Conservation (phyloP, 495 filamentous ascomycete genomes). For the Cryomyces minteri region DNA sequence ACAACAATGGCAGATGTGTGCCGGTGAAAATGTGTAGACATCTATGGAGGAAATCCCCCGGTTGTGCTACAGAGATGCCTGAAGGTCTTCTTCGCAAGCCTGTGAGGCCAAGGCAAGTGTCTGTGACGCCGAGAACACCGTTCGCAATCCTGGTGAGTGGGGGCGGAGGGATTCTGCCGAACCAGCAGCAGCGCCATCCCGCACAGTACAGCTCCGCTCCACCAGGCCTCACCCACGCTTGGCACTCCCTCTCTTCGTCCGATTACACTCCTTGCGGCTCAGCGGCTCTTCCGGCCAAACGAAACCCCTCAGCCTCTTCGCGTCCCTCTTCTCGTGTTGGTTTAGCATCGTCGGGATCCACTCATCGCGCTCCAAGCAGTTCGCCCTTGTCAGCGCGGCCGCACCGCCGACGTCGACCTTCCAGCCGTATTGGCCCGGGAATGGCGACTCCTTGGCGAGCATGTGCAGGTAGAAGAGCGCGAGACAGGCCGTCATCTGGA, state of each 20-base stretch:
- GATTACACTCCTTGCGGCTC: slow-evolving; percentile 30
- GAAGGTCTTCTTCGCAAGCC: too few relatives aligned
- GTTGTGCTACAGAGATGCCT: too few relatives aligned
- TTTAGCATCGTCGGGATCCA: slow-evolving; percentile 73
- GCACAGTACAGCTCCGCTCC: too few relatives aligned
- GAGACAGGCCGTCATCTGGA: slow-evolving; percentile 49
- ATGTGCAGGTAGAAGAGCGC: slow-evolving; percentile 66
- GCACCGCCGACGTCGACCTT: slow-evolving; percentile 67
- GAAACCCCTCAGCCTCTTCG: slow-evolving; percentile 70
- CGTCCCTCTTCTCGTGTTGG: slow-evolving; percentile 63
- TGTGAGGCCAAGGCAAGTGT: too few relatives aligned
- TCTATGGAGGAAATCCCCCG: too few relatives aligned
- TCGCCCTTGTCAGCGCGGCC: slow-evolving; percentile 53
- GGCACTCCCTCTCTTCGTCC: slow-evolving; percentile 9
- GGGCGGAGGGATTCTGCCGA: too few relatives aligned
- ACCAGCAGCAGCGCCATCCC: too few relatives aligned
- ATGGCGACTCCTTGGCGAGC: slow-evolving; percentile 57
- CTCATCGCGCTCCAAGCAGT: slow-evolving; percentile 47
- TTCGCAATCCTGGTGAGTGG: too few relatives aligned
- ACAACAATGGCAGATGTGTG: too few relatives aligned
- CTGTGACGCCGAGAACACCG: too few relatives aligned
- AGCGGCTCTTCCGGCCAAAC: slow-evolving; percentile 60
- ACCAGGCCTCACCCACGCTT: neutral
- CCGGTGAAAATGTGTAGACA: too few relatives aligned
- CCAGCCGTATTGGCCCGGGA: slow-evolving; percentile 47